Base-by-base conservation (phyloP, 192 early-diverging fungal species). In the Helicostylum pulchrum region DNA sequence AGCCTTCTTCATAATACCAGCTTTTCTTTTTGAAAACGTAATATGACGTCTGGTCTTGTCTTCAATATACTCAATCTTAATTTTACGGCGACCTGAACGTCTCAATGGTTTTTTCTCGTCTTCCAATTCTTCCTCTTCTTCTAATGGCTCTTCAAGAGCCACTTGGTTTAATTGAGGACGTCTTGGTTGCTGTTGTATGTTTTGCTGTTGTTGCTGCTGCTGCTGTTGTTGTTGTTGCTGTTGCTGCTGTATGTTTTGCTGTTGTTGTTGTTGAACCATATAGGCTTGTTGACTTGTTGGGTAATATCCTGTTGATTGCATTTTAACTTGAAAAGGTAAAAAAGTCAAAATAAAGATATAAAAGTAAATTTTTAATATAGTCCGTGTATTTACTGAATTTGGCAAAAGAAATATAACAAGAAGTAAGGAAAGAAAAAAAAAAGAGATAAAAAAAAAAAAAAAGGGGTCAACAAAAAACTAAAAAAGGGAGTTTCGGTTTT, bases 1-100 rank as follows among this genome's bases (percentile, higher is more conserved):
- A 4, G 93, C 94, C 83, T 88, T 96, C 77, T 96, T 96, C 94
- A 96, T 94, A 62, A 96, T 93, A 43, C 94, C 94, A 11, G 92
- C 89, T 69, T 94, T 95, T 68, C 94, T 82, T 76, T 96, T 96
- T 70, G 84, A 87, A 66, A 96, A 95, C 2, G 94, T 95, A 66
- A 95, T 94, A 67, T 93, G 92, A 31, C 94, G 84, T 67, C 92
- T 80, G 61, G 85, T 86, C 77, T 94, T 94, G 75, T 95, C 94
- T 51, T 92, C 88, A 46, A 96, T 96, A 66, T 89, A 94, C 68
- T 93, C 90, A 68, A 96, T 96, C 74, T 93, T 93, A 75, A 96
- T 94, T 75, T 95, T 94, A 64, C 94, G 82, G 43, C 94, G 82
- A 2, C 92, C 92, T 19, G 84, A 74, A 5, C 85, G 80, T 61